Percentiles rank a stretch among this genome's conserved stretches.
phyloP scores from a whole-genome alignment of 257 asterid species.

The Plantago elongata region DNA sequence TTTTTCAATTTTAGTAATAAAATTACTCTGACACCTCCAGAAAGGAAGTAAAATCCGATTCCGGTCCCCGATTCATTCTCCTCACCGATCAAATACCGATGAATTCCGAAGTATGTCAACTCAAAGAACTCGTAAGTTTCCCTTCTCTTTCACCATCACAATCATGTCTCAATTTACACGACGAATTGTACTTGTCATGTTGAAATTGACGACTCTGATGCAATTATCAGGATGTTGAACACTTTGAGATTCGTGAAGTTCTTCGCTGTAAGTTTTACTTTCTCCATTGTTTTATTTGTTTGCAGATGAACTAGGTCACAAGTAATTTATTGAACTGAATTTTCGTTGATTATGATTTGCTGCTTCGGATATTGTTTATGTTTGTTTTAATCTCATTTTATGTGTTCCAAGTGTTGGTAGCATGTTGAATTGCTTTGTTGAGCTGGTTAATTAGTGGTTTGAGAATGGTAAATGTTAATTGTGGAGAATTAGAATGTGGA shows the following conservation, averaged over 20 bases:
- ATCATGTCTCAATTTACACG: background rate
- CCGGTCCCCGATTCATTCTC: background rate
- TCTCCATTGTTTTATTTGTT: background rate
- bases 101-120: conserved; percentile 88
- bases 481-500: conserved; percentile 1
- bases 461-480: background rate
- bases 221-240: conserved; percentile 74
- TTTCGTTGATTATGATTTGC: too few relatives aligned
- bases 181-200: conserved; percentile 11
- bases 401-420: background rate
- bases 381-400: background rate
- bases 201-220: background rate
- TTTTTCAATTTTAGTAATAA: too few relatives aligned
- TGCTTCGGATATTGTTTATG: background rate
- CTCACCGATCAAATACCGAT: conserved; percentile 25
- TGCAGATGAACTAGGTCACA: conserved; percentile 7
- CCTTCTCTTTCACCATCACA: background rate
- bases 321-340: conserved; percentile 13
- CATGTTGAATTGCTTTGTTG: background rate
- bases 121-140: conserved; percentile 79
- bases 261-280: conserved; percentile 68
- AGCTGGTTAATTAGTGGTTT: background rate
- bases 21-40: too few relatives aligned
- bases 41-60: too few relatives aligned
- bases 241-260: conserved; percentile 87